A percentile compares a stretch with the other conserved stretches of the same genome.
These are phyloP conservation scores for Mycena leptocephala DNA, from an alignment of 768 basidiomycete species.

Conservation along the genomic window DNA sequence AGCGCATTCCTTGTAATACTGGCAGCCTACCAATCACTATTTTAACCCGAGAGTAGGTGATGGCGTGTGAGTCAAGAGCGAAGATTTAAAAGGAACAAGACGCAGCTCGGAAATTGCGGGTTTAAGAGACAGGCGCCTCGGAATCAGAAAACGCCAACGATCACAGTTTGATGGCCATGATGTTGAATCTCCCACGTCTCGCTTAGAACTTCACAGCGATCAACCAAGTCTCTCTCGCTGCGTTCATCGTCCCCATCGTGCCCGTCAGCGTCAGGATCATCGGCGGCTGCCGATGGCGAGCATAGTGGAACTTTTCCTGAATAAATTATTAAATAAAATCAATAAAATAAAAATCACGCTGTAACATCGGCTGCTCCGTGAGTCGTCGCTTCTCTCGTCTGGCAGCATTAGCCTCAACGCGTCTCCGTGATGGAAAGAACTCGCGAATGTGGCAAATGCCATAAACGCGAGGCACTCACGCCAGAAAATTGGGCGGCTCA, in stretches of 20 bases:
- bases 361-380: neutral
- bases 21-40: no score
- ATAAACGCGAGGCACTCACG: neutral
- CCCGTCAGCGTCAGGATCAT: neutral
- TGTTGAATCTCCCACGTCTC: neutral
- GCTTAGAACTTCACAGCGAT: neutral
- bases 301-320: neutral
- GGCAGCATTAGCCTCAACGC: neutral
- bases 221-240: neutral
- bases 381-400: neutral
- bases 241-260: neutral
- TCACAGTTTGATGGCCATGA: neutral
- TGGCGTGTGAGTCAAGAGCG: no score
- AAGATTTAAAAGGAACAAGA: no score
- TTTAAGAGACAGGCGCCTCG: no score
- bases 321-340: no score
- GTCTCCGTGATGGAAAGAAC: neutral
- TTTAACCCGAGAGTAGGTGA: no score
- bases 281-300: neutral
- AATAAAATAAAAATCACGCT: neutral
- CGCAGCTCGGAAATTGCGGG: no score
- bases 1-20: no score
- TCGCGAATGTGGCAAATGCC: neutral
- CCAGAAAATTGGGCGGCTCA: neutral
- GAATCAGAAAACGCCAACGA: no score